Evolutionary conservation across 192 early-diverging fungal species (phyloP), one percentile per base, ranked within the genome.

Genomic region (Chytriomyces sp.): DNA sequence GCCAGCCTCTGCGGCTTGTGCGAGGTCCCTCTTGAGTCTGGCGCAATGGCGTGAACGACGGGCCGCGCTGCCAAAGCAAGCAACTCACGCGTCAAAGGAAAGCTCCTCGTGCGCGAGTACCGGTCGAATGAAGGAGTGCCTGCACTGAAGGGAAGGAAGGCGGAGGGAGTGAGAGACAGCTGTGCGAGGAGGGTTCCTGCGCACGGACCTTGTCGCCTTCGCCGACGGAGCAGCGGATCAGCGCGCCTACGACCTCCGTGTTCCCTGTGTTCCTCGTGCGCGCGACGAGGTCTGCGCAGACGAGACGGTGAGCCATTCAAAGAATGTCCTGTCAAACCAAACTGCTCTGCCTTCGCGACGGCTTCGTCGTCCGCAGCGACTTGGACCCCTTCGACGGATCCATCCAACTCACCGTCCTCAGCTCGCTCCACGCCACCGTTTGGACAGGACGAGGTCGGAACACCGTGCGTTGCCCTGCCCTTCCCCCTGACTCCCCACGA

Each of bases 401-500:
- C 34, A 34, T 68, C 52, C 17, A 17, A 19, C 32, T 55, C n/a
- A 55, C 44, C 22, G 65, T 56, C 6, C 7, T 55, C 32, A 10
- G 10, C 32, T 28, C 65, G 25, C 28, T 7, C 28, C 14, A n/a
- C 8, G 6, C 44, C 7, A 7, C 7, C 7, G 65, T 39, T 6
- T 68, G 65, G 65, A 56, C n/a, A 5, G 65, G 65, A 7, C 5
- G 52, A 8, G 65, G 65, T 68, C 6, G 17, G 52, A 3, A 12
- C 2, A n/a, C 30, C 26, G 28, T 19, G 32, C 32, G 12, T 61
- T 14, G 38, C 10, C 30, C 4, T 8, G 38, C 59, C n/a, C 59
- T 36, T 61, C 17, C 5, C 14, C 56, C 28, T 28, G 14, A 25
- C 19, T 25, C 17, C 28, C 28, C 31, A 30, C 22, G 12, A 12